Evolutionary conservation across 441 rosid species (phyloP).

Genomic region (Jatropha multifida): DNA sequence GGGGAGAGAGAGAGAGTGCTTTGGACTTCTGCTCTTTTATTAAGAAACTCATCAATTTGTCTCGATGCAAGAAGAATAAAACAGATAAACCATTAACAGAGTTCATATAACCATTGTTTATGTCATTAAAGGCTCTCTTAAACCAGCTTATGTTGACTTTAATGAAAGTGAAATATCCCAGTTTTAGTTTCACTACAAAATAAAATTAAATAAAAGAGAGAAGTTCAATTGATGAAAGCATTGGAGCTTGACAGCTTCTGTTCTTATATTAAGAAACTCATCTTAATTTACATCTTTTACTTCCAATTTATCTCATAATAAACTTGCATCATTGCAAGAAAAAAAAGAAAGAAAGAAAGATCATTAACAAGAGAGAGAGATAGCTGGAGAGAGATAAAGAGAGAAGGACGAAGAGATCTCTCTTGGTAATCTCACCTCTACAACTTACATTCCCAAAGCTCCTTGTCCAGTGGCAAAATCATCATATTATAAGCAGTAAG

Average conservation of each 20-base stretch:
- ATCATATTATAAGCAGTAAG: constrained; percentile 21
- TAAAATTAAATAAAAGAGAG: neutral
- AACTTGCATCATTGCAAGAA: constrained; percentile 29
- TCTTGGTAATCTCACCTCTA: constrained; percentile 36
- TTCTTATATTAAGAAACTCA: constrained; percentile 12
- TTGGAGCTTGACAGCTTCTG: constrained; percentile 1
- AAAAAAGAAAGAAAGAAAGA: neutral
- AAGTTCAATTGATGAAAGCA: neutral
- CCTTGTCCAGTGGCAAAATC: constrained; percentile 33
- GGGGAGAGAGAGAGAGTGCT: too few relatives aligned
- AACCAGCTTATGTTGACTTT: neutral
- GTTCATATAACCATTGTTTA: too few relatives aligned
- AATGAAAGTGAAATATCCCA: neutral
- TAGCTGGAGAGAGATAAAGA: neutral
- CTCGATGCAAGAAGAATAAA: too few relatives aligned
- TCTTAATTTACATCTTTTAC: constrained; percentile 27
- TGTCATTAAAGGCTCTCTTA: too few relatives aligned
- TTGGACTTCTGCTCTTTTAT: too few relatives aligned
- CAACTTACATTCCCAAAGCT: constrained; percentile 48
- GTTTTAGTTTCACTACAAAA: neutral
- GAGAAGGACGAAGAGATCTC: constrained; percentile 19
- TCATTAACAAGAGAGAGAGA: constrained; percentile 4
- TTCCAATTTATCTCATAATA: constrained; percentile 26
- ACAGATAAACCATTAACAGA: too few relatives aligned
- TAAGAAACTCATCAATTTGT: too few relatives aligned